Base-by-base conservation (phyloP, 2,329 filamentous ascomycete genomes). In the Pezizomycotina sp. region DNA sequence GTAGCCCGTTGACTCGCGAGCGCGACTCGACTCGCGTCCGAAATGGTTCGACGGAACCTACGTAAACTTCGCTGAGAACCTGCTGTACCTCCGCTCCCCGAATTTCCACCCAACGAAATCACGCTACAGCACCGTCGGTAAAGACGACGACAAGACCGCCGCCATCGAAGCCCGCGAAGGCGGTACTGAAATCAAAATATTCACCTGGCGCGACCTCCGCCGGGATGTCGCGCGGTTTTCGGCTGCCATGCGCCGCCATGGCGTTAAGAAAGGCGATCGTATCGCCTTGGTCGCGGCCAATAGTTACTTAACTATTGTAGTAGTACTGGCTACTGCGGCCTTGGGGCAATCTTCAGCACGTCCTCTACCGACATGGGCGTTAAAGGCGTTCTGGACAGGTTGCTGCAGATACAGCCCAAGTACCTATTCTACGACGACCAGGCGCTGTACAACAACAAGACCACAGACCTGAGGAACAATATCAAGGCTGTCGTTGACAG, bases 341-440 rank as follows among this genome's bases (percentile, higher is more conserved):
- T 89, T 1, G 82, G 82, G 0, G 81, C 65, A 1, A 55, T 91
- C 1, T 89, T 89, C 53, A 78, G 71, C 47, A 77, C 70, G 30
- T 75, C 69, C 34, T 79, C 74, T 5, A 86, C 81, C 0, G 81
- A 91, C 56, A 89, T 89, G 74, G 81, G 81, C 0, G 72, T 75
- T 9, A 73, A 74, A 45, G 81, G 80, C 0, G 68, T 91, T 12
- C 50, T 91, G 48, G 78, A 89, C 56, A 63, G 81, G 21, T 62
- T 79, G 16, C 58, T 73, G 31, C 80, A 89, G 60, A 72, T 89
- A 42, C 65, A 74, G 47, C 81, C 82, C 3, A 74, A 70, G 56
- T 79, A 71, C 53, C 63, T 92, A n/a, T 89, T 91, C 53, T 73
- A 86, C 51, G 82, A 92, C 49, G 81, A 89, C 49, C 71, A 65